A percentile compares a stretch with the other conserved stretches of the same genome.
phyloP scores from a whole-genome alignment of 148 eudicot species.

The Rhododendron simsii region DNA sequence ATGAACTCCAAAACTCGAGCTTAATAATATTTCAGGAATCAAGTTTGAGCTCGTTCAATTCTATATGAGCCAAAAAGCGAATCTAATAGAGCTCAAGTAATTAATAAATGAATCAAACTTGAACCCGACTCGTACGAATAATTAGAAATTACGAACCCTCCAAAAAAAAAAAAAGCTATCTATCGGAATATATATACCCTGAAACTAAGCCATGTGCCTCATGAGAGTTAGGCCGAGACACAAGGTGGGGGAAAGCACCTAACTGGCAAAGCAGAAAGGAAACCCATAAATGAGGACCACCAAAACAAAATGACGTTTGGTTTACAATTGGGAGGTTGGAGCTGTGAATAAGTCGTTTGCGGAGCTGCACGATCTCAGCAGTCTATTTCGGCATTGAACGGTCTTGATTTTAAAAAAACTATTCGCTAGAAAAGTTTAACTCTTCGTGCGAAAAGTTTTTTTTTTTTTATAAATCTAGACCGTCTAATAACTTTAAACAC shows the following conservation, averaged over 20 bases:
- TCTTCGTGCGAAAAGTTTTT: too few relatives aligned
- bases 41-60: not conserved
- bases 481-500: too few relatives aligned
- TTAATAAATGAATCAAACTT: not conserved
- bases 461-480: too few relatives aligned
- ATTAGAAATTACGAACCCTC: not conserved
- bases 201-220: not conserved
- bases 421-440: too few relatives aligned
- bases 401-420: too few relatives aligned
- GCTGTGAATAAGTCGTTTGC: too few relatives aligned
- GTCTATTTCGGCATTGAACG: too few relatives aligned
- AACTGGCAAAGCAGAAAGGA: not conserved
- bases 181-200: not conserved
- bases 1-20: not conserved
- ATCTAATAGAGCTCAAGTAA: not conserved
- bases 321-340: not conserved
- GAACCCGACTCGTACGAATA: not conserved
- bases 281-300: not conserved
- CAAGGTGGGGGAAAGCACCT: not conserved
- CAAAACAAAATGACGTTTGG: not conserved
- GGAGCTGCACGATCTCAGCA: too few relatives aligned
- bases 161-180: not conserved
- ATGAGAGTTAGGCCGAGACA: not conserved
- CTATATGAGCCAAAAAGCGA: not conserved
- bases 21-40: not conserved